These are phyloP conservation scores for Sporothrix luriei DNA, from an alignment of 2,329 filamentous ascomycete genomes.

Conservation along the genomic window DNA sequence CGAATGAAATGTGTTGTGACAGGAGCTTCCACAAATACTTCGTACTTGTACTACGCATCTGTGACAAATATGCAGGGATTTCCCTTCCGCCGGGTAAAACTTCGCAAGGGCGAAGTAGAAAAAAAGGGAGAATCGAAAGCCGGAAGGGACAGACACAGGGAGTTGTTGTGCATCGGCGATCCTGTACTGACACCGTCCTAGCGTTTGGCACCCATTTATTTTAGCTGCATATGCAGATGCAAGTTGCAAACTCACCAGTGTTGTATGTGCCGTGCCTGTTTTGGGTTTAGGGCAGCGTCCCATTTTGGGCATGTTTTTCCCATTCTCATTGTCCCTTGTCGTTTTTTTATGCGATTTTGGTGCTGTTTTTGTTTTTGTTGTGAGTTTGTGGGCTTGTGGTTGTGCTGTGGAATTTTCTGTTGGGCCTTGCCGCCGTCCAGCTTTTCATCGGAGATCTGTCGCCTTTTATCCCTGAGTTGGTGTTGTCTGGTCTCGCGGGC, in stretches of 20 bases:
- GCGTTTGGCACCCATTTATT: neutral
- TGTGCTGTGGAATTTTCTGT: neutral
- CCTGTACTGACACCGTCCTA: conserved; percentile 11
- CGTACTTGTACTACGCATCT: too few species aligned
- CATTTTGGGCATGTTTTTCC: too few species aligned
- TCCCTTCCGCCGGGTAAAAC: conserved; percentile 1
- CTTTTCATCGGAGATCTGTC: neutral
- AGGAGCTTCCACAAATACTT: neutral
- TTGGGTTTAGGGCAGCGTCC: conserved; percentile 1
- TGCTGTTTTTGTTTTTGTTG: too few species aligned
- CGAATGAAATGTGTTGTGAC: neutral
- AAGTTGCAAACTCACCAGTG: conserved; percentile 8
- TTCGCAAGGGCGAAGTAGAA: neutral
- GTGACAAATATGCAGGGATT: conserved; percentile 12
- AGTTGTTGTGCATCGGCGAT: conserved; percentile 19
- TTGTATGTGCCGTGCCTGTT: conserved; percentile 12
- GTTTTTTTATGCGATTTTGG: neutral
- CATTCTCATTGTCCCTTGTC: neutral
- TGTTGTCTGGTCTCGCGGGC: conserved; percentile 9
- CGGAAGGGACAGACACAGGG: neutral
- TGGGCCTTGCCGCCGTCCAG: neutral
- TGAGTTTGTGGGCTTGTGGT: neutral
- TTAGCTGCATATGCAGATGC: conserved; percentile 27
- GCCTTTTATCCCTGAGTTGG: neutral
- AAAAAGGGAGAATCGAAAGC: conserved; percentile 3